phyloP scores from a whole-genome alignment of 495 filamentous ascomycete genomes.

The Oidiodendron maius region DNA sequence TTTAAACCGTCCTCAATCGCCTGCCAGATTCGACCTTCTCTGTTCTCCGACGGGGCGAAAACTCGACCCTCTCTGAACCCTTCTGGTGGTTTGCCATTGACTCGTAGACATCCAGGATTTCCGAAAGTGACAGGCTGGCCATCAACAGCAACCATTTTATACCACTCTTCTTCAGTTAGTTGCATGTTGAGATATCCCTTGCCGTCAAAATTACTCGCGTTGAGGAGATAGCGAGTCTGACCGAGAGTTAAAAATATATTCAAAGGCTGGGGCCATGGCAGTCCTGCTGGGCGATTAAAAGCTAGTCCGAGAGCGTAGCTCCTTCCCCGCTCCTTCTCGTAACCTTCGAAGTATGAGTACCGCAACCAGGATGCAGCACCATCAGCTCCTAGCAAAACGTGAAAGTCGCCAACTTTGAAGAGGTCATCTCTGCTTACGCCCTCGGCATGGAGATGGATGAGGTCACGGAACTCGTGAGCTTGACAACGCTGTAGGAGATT shows the following conservation, averaged over 20 bases:
- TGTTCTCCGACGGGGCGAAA: slow-evolving; percentile 28
- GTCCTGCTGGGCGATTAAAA: slow-evolving; percentile 28
- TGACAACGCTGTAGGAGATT: slow-evolving; percentile 30
- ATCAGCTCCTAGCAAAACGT: slow-evolving; percentile 31
- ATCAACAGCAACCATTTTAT: slow-evolving; percentile 30
- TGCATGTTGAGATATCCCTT: slow-evolving; percentile 35
- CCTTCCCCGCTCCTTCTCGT: slow-evolving; percentile 31
- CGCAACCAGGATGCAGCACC: slow-evolving; percentile 32
- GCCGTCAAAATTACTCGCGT: slow-evolving; percentile 32
- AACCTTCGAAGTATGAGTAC: slow-evolving; percentile 29
- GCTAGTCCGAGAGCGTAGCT: slow-evolving; percentile 32
- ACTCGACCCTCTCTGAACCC: slow-evolving; percentile 26
- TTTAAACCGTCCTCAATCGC: slow-evolving; percentile 33
- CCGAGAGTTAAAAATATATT: slow-evolving; percentile 35
- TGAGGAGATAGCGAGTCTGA: slow-evolving; percentile 32
- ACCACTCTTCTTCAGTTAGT: slow-evolving; percentile 33
- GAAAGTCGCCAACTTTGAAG: slow-evolving; percentile 31
- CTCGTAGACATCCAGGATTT: slow-evolving; percentile 24
- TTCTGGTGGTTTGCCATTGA: slow-evolving; percentile 26
- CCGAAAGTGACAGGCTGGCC: slow-evolving; percentile 32
- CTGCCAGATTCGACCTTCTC: slow-evolving; percentile 27
- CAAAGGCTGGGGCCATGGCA: slow-evolving; percentile 33
- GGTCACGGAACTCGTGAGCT: slow-evolving; percentile 24
- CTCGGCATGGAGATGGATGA: slow-evolving; percentile 30
- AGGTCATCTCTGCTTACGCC: slow-evolving; percentile 28